A percentile compares a stretch with the other conserved stretches of the same genome.
Conservation (phyloP, 2,329 filamentous ascomycete species). For the Gyromitra esculenta region DNA sequence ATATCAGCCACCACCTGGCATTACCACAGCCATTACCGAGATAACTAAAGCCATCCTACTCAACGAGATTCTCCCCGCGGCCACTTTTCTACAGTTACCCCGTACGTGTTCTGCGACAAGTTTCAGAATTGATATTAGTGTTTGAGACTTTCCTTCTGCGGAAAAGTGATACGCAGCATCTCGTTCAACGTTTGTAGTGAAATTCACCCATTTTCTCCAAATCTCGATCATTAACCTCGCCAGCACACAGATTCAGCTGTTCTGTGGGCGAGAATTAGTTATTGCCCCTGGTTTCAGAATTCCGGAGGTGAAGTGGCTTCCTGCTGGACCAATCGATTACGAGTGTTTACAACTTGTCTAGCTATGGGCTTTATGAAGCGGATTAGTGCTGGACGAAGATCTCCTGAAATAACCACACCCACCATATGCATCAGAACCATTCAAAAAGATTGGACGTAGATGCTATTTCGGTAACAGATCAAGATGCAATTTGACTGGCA, state of each 20-base stretch:
- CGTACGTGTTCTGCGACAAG: background rate
- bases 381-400: background rate
- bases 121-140: conserved; percentile 8
- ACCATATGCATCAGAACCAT: background rate
- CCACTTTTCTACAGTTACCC: background rate
- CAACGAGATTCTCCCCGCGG: background rate
- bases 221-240: conserved; percentile 6
- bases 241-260: conserved; percentile 14
- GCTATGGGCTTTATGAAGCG: background rate
- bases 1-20: conserved; percentile 37
- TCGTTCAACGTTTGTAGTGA: background rate
- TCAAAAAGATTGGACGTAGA: background rate
- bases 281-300: conserved; percentile 9
- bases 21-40: conserved; percentile 4
- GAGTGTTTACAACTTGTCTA: background rate
- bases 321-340: conserved; percentile 14
- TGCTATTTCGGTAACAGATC: background rate
- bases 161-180: background rate
- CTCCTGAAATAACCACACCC: background rate
- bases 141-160: conserved; percentile 4
- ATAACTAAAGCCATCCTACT: background rate
- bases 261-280: conserved; percentile 2
- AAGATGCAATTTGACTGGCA: background rate
- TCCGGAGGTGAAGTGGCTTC: conserved; percentile 15
- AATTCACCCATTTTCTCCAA: background rate